Evolutionary conservation across 768 basidiomycete species (phyloP).

Genomic region (Fibroporia radiculosa): DNA sequence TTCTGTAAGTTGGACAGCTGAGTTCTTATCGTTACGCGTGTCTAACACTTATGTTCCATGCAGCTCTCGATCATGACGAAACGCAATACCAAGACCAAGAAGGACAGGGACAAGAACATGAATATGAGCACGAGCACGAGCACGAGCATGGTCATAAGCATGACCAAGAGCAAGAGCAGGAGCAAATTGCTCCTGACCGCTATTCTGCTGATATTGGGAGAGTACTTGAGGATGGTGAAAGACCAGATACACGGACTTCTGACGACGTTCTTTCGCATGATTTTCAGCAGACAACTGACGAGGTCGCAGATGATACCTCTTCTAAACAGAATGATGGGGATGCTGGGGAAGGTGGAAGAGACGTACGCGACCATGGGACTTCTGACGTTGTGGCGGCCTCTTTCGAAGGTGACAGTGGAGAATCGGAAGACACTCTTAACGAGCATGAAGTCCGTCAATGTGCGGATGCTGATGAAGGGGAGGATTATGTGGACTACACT

Average conservation of each 20-base stretch:
- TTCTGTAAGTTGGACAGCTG: background rate
- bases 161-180: too few species aligned
- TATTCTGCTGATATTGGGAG: too few species aligned
- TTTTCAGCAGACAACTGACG: background rate
- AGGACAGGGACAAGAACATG: background rate
- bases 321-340: background rate
- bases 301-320: background rate
- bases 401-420: constrained; percentile 1
- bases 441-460: constrained; percentile 23
- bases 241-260: too few species aligned
- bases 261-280: background rate
- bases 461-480: constrained; percentile 26
- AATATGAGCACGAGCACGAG: background rate
- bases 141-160: background rate
- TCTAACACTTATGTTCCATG: background rate
- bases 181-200: too few species aligned
- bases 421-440: constrained; percentile 17
- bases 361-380: background rate
- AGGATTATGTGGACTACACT: constrained; percentile 26
- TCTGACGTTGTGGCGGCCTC: background rate
- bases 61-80: background rate
- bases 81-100: background rate
- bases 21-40: background rate
- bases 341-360: background rate
- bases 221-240: too few species aligned